Conservation (phyloP, 495 filamentous ascomycete genomes). For the Lophiostoma macrostomum region DNA sequence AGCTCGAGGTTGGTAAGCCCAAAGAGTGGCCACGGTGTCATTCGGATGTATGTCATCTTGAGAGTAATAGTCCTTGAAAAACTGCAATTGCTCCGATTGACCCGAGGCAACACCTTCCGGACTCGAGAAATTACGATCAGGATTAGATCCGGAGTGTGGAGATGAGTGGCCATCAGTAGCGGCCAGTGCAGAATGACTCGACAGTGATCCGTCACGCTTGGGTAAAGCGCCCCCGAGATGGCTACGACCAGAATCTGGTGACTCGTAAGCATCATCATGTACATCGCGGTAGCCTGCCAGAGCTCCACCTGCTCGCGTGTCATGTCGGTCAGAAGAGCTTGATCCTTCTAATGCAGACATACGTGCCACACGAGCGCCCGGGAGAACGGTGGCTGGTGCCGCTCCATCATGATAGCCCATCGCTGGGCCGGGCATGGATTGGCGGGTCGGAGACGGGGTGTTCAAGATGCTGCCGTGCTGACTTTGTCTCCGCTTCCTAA, state of each 20-base stretch:
- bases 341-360: constrained; percentile 86
- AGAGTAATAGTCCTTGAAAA: constrained; percentile 99
- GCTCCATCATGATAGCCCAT: constrained; percentile 38
- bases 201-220: constrained; percentile 82
- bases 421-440: constrained; percentile 40
- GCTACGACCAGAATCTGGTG: constrained; percentile 67
- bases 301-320: constrained; percentile 16
- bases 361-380: constrained; percentile 85
- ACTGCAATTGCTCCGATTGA: constrained; percentile 89
- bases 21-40: constrained; percentile 85
- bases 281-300: constrained; percentile 64
- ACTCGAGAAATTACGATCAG: constrained; percentile 73
- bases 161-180: constrained; percentile 69
- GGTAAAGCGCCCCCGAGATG: constrained; percentile 56
- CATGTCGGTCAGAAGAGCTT: constrained; percentile 31
- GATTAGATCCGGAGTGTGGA: constrained; percentile 59
- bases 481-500: constrained; percentile 57
- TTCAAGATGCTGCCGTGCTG: constrained; percentile 70
- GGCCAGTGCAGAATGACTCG: constrained; percentile 75
- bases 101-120: constrained; percentile 79
- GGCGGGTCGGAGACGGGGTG: constrained; percentile 76
- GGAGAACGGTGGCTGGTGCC: constrained; percentile 58
- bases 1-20: constrained; percentile 94
- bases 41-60: constrained; percentile 91
- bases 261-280: constrained; percentile 79